A percentile compares a stretch with the other conserved stretches of the same genome.
These are phyloP conservation scores for Diaporthe eres DNA, from an alignment of 2,329 filamentous ascomycete species.

Conservation along the genomic window DNA sequence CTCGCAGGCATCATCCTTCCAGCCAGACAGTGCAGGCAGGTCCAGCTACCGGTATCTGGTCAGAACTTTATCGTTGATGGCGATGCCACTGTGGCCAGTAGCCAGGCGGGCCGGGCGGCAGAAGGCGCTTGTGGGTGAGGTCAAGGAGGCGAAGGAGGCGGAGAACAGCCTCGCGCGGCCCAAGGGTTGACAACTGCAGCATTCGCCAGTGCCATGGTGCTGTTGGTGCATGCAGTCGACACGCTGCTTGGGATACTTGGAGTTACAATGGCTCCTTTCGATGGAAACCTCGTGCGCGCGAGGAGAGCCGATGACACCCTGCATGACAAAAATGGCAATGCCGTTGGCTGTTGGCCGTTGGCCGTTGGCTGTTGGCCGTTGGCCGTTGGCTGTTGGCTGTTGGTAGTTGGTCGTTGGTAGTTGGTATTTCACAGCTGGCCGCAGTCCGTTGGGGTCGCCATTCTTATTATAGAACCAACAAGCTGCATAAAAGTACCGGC, in stretches of 20 bases:
- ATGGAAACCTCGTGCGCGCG: neutral
- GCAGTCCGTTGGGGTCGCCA: neutral
- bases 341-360: neutral
- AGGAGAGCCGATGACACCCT: constrained; percentile 8
- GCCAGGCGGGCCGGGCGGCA: neutral
- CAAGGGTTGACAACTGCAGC: neutral
- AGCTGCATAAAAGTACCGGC: neutral
- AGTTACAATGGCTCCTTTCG: neutral
- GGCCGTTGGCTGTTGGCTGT: neutral
- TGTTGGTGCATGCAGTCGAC: neutral
- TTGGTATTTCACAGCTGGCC: neutral
- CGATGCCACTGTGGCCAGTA: neutral
- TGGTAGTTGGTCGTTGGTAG: neutral
- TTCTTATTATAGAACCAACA: constrained; percentile 26
- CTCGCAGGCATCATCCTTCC: neutral
- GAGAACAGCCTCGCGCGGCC: neutral
- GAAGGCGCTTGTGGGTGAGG: neutral
- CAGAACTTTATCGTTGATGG: neutral
- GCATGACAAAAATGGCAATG: constrained; percentile 7
- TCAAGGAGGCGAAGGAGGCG: neutral
- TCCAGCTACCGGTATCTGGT: neutral
- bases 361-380: neutral
- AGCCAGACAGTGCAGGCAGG: neutral
- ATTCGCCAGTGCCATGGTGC: neutral
- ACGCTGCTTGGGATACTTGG: neutral